These are phyloP conservation scores for Yamadazyma atlantica DNA, from an alignment of 1,139 yeast species.

Conservation along the genomic window DNA sequence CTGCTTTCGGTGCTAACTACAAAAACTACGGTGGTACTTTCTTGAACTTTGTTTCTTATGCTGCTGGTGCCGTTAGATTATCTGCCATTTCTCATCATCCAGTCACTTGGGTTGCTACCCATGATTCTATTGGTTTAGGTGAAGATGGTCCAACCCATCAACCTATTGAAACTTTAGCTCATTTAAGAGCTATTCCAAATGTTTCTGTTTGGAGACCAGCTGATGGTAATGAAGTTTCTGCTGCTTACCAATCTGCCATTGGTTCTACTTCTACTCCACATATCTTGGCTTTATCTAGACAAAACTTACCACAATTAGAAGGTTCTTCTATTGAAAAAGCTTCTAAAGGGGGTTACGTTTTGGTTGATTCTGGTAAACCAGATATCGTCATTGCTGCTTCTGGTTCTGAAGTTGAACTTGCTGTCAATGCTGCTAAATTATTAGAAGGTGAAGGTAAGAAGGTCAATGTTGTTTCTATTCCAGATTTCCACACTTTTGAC, in stretches of 20 bases:
- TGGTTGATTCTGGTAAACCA: constrained; percentile 58
- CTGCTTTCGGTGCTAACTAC: constrained; percentile 92
- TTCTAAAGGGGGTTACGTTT: constrained; percentile 89
- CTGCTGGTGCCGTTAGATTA: constrained; percentile 95
- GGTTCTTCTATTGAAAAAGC: constrained; percentile 94
- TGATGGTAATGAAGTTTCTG: constrained; percentile 98
- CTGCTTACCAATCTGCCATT: constrained; percentile 86
- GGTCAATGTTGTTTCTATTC: constrained; percentile 85
- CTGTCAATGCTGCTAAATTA: constrained; percentile 79
- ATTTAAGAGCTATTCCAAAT: constrained; percentile 97
- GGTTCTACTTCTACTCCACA: constrained; percentile 77
- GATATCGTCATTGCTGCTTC: constrained; percentile 83
- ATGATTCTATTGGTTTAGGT: constrained; percentile 98
- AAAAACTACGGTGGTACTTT: constrained; percentile 97
- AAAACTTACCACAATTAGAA: constrained; percentile 94
- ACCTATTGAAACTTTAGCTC: constrained; percentile 98
- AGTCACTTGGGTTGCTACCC: constrained; percentile 96
- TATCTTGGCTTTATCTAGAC: constrained; percentile 92
- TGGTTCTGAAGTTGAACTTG: constrained; percentile 91
- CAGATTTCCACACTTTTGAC: constrained; percentile 92
- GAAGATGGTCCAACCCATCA: constrained; percentile 99
- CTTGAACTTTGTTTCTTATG: constrained; percentile 97
- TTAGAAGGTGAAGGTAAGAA: constrained; percentile 52
- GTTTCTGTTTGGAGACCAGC: constrained; percentile 99
- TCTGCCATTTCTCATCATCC: constrained; percentile 94